Base-by-base conservation (phyloP, 441 rosid genomes). In the Croton laevigatus region DNA sequence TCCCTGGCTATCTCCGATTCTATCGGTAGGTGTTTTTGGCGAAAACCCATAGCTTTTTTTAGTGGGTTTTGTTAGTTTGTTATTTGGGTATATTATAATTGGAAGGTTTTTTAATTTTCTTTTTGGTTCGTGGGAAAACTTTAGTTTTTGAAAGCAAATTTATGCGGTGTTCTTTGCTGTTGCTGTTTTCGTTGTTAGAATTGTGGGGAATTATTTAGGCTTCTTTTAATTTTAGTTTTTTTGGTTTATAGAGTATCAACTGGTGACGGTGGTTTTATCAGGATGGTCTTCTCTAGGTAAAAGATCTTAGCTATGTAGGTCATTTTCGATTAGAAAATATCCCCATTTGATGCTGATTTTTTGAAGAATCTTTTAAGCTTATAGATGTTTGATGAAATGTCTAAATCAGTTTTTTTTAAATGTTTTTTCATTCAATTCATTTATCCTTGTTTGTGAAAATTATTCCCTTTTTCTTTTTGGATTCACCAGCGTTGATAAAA, bases 241-340 rank as follows among this genome's bases (percentile, higher is more conserved):
- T n/a, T n/a, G n/a, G 58, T 69, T 75, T 65, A 58, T 66, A 45
- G 71, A 71, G 37, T 66, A 67, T 73, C 42, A 62, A 49, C 48
- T 53, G 71, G 52, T 73, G 69, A 75, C 48, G 61, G 57, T 44
- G 75, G 72, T 79, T 69, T 22, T 40, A 40, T 68, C 64, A 42
- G 44, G 69, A 70, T 71, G 75, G 73, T n/a, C 52, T 73, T 69
- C 23, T 78, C 74, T 74, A 65, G 76, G 77, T 69, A 78, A 23
- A 70, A 79, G 89, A 90, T 88, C 84, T 76, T 79, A 65, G 68
- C 65, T 78, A 42, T 32, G 74, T 59, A 79, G 81, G 88, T 84
- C 82, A 70, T 82, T 84, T 81, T 77, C 78, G 62, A 65, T 38
- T 9, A 40, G 53, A 61, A 59, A 34, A 70, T 49, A 49, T 70